Conservation (phyloP, 2,329 filamentous ascomycete genomes). For the Cladosporium sp. region DNA sequence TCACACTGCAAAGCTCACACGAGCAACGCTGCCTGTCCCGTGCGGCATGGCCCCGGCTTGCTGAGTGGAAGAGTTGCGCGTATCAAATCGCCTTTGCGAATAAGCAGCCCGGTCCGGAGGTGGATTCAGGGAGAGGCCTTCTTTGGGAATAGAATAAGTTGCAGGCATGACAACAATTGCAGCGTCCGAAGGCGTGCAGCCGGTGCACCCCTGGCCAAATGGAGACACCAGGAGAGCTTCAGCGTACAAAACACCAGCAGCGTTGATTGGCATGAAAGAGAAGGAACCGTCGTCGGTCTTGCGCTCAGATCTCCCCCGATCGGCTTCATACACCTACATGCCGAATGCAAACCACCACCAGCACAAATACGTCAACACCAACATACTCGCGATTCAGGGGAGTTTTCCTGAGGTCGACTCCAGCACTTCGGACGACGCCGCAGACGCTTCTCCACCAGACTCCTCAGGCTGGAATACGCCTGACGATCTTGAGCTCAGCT, state of each 20-base stretch:
- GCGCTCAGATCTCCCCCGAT: slow-evolving; percentile 41
- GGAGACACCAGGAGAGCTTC: slow-evolving; percentile 9
- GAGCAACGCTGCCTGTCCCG: slow-evolving; percentile 4
- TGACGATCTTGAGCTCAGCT: slow-evolving; percentile 28
- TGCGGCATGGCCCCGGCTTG: slow-evolving; percentile 7
- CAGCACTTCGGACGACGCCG: slow-evolving; percentile 32
- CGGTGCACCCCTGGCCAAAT: slow-evolving; percentile 4
- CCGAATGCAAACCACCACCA: slow-evolving; percentile 34
- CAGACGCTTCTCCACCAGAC: slow-evolving; percentile 28
- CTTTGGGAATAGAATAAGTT: background rate
- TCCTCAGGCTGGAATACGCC: slow-evolving; percentile 45
- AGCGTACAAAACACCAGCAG: slow-evolving; percentile 8
- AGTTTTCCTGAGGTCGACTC: slow-evolving; percentile 46
- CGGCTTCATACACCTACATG: slow-evolving; percentile 58
- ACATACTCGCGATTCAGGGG: slow-evolving; percentile 41
- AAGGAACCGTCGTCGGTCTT: slow-evolving; percentile 3
- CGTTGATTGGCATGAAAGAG: slow-evolving; percentile 11
- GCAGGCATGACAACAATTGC: slow-evolving; percentile 5
- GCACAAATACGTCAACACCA: slow-evolving; percentile 21
- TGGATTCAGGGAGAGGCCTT: background rate
- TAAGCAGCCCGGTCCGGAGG: background rate
- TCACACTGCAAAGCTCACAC: slow-evolving; percentile 3
- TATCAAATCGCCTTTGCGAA: background rate
- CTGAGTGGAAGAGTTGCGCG: slow-evolving; percentile 9
- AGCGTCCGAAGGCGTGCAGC: slow-evolving; percentile 4